A percentile compares a stretch with the other conserved stretches of the same genome.
These are phyloP conservation scores for Podochytrium sp. DNA, from an alignment of 192 early-diverging fungal species.

Conservation along the genomic window DNA sequence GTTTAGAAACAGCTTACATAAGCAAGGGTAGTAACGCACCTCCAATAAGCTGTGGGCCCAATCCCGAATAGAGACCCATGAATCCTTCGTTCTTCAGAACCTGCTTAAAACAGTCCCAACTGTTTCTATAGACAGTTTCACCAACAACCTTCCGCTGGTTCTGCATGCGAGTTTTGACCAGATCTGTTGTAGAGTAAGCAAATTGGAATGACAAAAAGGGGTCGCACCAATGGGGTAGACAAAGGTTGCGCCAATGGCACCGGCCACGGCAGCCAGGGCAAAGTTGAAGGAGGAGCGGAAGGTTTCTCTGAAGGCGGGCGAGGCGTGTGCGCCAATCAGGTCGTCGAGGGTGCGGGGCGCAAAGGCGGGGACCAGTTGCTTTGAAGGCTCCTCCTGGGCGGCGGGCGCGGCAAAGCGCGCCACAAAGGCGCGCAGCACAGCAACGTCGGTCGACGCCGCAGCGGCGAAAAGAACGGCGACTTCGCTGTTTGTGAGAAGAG, in stretches of 20 bases:
- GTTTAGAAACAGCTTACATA: not conserved
- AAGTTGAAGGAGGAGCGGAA: constrained; percentile 73
- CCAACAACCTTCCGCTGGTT: constrained; percentile 92
- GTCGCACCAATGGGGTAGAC: constrained; percentile 86
- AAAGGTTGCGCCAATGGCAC: constrained; percentile 90
- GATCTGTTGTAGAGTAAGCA: constrained; percentile 54
- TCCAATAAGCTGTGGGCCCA: constrained; percentile 87
- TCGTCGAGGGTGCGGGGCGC: constrained; percentile 8
- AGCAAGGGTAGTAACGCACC: constrained; percentile 22
- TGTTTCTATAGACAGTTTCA: constrained; percentile 92
- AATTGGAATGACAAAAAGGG: not conserved
- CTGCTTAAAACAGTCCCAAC: constrained; percentile 93
- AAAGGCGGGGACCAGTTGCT: not conserved
- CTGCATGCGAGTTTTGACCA: constrained; percentile 99
- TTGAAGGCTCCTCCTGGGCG: not conserved
- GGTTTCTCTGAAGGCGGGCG: constrained; percentile 46
- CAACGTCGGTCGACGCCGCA: not conserved
- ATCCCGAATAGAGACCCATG: constrained; percentile 87
- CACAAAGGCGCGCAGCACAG: not conserved
- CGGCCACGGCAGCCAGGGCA: constrained; percentile 83
- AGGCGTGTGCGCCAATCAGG: constrained; percentile 3
- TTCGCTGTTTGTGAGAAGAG: not conserved
- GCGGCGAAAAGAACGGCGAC: not conserved
- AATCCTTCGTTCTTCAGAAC: constrained; percentile 92
- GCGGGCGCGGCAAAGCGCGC: not conserved